Percentiles rank a stretch among this genome's conserved stretches.
These are phyloP conservation scores for Colletotrichum destructivum DNA, from an alignment of 2,329 filamentous ascomycete species.

Conservation along the genomic window DNA sequence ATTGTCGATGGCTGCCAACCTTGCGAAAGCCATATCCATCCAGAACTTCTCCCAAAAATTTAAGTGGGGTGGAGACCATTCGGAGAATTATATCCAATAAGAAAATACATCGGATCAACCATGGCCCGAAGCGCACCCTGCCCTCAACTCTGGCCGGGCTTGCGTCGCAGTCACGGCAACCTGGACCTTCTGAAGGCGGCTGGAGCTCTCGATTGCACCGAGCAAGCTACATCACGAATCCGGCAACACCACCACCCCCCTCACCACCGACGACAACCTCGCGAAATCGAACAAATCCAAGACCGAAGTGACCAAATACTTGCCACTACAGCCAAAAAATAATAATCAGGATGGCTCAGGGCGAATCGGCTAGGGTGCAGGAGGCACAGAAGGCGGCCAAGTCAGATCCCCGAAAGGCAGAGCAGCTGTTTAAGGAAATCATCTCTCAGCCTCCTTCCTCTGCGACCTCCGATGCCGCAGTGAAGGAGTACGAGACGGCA, in stretches of 20 bases:
- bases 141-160: constrained; percentile 25
- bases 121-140: constrained; percentile 24
- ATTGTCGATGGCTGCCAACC: constrained; percentile 2
- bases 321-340: neutral
- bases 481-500: constrained; percentile 92
- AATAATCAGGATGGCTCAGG: constrained; percentile 65
- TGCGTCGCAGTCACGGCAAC: constrained; percentile 42
- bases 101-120: constrained; percentile 22
- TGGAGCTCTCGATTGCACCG: constrained; percentile 39
- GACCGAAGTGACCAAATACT: constrained; percentile 1
- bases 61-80: constrained; percentile 39
- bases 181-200: constrained; percentile 38
- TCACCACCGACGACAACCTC: constrained; percentile 30
- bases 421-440: constrained; percentile 90
- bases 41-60: constrained; percentile 44
- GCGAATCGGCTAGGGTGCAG: constrained; percentile 78
- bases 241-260: constrained; percentile 28
- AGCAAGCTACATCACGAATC: constrained; percentile 41
- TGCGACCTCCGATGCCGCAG: constrained; percentile 84
- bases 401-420: constrained; percentile 86
- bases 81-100: constrained; percentile 42
- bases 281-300: constrained; percentile 6
- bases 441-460: constrained; percentile 88
- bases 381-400: constrained; percentile 90
- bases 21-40: constrained; percentile 19